Evolutionary conservation across 352 stramenopile genomes (phyloP), one percentile per base, ranked within the genome.

Genomic region (Phytopythium delawarense): DNA sequence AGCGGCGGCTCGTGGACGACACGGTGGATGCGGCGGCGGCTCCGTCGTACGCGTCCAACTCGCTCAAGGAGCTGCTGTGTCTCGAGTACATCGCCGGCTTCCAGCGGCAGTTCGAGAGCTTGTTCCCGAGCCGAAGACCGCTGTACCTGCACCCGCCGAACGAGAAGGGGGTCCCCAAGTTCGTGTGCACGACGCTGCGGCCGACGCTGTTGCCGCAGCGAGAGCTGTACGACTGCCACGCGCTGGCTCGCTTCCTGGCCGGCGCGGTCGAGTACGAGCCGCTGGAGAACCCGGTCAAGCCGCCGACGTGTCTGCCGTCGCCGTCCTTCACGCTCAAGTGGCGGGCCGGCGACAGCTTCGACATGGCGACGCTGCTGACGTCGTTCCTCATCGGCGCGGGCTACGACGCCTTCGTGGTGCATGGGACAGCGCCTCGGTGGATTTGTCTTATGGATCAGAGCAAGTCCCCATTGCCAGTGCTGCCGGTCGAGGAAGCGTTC

Each of bases 341-440:
- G 81, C 79, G 78, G 30, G 79, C 87, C 18, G 96, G 92, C 23
- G 96, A 98, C 65, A 88, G 81, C 57, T 98, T 98, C 63, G 96
- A 98, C 64, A 79, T 98, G 53, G 81, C 94, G 7, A 80, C 90
- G 40, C 62, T 98, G 8, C 67, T 98, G 0, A 80, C 65, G 32
- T 98, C 89, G 11, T 97, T 98, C 44, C 76, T 99, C 15, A 77
- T 98, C 40, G 96, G 96, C 16, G 85, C 87, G 8, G 96, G 96
- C 0, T 98, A 98, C 66, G 96, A 99, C 63, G 96, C 96, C 4
- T 98, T 97, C 64, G 90, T 98, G 13, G 93, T 98, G 8, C 78
- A 94, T 39, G 96, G 96, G 2, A 66, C 77, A 15, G 94, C 92
- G 5, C 91, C 93, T 13, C 70, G 68, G 4, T 98, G 88, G 79